Evolutionary conservation across 371 early-diverging fungal genomes (phyloP).

Genomic region (Apophysomyces sp.): DNA sequence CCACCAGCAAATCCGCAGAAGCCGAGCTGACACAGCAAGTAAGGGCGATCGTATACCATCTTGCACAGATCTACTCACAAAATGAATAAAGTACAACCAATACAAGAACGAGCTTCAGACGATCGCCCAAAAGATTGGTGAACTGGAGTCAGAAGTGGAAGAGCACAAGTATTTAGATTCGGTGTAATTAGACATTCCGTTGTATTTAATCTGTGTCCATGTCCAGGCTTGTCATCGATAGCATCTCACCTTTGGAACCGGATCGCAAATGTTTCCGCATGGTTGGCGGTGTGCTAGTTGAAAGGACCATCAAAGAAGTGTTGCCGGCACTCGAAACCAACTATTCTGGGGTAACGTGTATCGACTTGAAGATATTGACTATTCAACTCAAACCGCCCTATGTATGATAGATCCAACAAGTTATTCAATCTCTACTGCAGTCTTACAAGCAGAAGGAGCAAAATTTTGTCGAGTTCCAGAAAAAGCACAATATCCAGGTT

Average conservation of each 20-base stretch:
- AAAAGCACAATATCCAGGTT: conserved; percentile 77
- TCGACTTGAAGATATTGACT: no score
- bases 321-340: conserved; percentile 88
- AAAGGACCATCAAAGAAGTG: conserved; percentile 91
- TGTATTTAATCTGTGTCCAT: background rate
- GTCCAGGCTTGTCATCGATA: conserved; percentile 87
- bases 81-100: conserved; percentile 64
- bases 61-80: background rate
- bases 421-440: conserved; percentile 73
- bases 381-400: background rate
- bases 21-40: conserved; percentile 52
- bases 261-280: conserved; percentile 92
- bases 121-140: conserved; percentile 89
- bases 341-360: conserved; percentile 73
- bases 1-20: conserved; percentile 36
- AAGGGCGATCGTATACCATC: conserved; percentile 1
- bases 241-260: conserved; percentile 77
- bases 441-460: conserved; percentile 89
- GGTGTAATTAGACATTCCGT: background rate
- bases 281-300: conserved; percentile 92
- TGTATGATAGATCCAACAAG: conserved; percentile 61
- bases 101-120: conserved; percentile 85
- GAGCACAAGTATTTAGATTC: conserved; percentile 79
- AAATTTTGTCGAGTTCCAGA: conserved; percentile 84
- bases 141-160: conserved; percentile 91